Evolutionary conservation across 2,329 filamentous ascomycete species (phyloP), one percentile per base, ranked within the genome.

Genomic region (Fusarium kyushuense): DNA sequence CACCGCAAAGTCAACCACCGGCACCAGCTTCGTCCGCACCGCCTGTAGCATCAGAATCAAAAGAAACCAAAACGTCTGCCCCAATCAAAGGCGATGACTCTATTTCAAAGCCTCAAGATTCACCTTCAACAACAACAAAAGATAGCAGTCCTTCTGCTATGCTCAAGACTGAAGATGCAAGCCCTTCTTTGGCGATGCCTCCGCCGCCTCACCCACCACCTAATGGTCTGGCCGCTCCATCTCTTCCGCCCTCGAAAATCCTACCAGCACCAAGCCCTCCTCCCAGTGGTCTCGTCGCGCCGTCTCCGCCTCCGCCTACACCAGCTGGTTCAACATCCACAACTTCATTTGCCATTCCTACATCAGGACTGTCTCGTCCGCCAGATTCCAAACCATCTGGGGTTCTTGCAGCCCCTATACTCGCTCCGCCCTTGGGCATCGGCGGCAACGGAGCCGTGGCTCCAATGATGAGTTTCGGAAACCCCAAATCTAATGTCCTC

Each of bases 401-500:
- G n/a, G 76, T 81, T 23, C 74, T 82, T 6, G 79, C 78, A 14
- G 76, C 78, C 5, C 80, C 80, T 2, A 64, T 78, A 4, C 77
- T 82, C 30, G 79, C 77, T 11, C 77, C 78, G 14, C 80, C 80
- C 4, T 71, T 74, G 25, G 74, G 74, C 12, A 72, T 79, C 51
- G 67, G 61, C 63, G 56, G 71, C 67, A 67, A 71, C 48, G 61
- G 67, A 56, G 29, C 68, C 65, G 62, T 66, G 13, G 51, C 58
- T 12, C 74, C 77, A 3, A 76, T 74, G 60, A 40, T 67, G 76
- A 70, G 74, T 75, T 51, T 60, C 29, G 54, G 71, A 33, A 73
- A 42, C 46, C 77, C 79, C 35, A 84, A 80, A 65, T 83, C 80
- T 16, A 79, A 80, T 53, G 76, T 83, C 25, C 78, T 84, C n/a